Evolutionary conservation across 257 asterid species (phyloP), one percentile per base, ranked within the genome.

Genomic region (Agastache rugosa): DNA sequence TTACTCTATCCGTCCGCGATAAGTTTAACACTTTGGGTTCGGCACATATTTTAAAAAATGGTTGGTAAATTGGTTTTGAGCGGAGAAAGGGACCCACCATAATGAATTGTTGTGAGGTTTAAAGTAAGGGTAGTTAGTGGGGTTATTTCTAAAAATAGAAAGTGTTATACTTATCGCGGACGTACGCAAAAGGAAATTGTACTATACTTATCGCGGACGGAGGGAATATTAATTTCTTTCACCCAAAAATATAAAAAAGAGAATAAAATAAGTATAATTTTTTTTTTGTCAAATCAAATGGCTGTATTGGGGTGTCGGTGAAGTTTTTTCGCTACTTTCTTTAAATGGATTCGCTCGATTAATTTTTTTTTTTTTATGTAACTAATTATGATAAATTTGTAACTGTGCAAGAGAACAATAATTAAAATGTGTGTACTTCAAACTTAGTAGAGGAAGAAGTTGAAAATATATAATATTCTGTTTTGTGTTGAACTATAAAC

Each of bases 221-320:
- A n/a, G n/a, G n/a, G n/a, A n/a, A n/a, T n/a, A 35, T 37, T 37
- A 37, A 37, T 37, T 44, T 45, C 17, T 56, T 55, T 23, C 17
- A 8, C 9, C 4, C 6, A 56, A 23, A 56, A 22, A 22, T 10
- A 23, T 11, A 14, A 16, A 25, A 11, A 25, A 23, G 23, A 3
- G 6, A 45, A 4, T 14, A 11, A 59, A 59, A 2, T 11, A 25
- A 27, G 5, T 11, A 25, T 11, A 31, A 4, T 23, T 3, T 10
- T 11, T 23, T 23, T 5, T 34, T 34, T 61, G 15, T 31, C 16
- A 6, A 3, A 59, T 3, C 6, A 54, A 19, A 54, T 54, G 27
- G 61, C 10, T 23, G 39, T 35, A 61, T 59, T 61, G 67, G 67
- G 48, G 67, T 62, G 67, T 62, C 67, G 67, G 67, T 63, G 34